phyloP scores from a whole-genome alignment of 2,329 filamentous ascomycete genomes.

The Teratosphaeriaceae sp. region DNA sequence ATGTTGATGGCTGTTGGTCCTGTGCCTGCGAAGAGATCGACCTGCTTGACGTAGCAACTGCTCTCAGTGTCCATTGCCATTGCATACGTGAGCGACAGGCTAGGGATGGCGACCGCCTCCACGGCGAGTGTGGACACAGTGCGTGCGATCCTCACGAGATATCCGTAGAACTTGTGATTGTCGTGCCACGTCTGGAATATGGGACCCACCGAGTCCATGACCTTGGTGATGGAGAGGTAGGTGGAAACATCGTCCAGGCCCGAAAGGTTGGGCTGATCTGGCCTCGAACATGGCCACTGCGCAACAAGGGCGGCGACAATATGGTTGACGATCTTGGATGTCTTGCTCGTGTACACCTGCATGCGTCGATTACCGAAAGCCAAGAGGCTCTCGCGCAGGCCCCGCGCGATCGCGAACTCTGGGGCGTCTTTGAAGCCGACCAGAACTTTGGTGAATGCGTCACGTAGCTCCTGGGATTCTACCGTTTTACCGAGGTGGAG shows the following conservation, averaged over 20 bases:
- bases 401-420: not conserved
- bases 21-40: not conserved
- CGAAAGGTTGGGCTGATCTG: not conserved
- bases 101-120: not conserved
- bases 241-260: slow-evolving; percentile 1
- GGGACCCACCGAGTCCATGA: slow-evolving; percentile 6
- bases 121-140: not conserved
- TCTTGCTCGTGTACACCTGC: not conserved
- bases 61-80: not conserved
- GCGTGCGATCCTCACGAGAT: slow-evolving; percentile 8
- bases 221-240: slow-evolving; percentile 12
- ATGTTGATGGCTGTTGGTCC: not conserved
- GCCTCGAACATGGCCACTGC: slow-evolving; percentile 14
- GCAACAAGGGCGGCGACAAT: not conserved
- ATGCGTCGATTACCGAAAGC: not conserved
- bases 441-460: not conserved
- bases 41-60: not conserved
- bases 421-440: not conserved
- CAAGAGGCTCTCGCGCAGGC: not conserved
- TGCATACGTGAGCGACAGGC: not conserved
- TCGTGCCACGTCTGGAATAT: slow-evolving; percentile 15
- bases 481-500: not conserved
- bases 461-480: not conserved
- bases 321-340: not conserved
- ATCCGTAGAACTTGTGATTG: slow-evolving; percentile 12